These are phyloP conservation scores for Arabidopsis arenosa DNA, from an alignment of 345 rosid genomes.

Conservation along the genomic window DNA sequence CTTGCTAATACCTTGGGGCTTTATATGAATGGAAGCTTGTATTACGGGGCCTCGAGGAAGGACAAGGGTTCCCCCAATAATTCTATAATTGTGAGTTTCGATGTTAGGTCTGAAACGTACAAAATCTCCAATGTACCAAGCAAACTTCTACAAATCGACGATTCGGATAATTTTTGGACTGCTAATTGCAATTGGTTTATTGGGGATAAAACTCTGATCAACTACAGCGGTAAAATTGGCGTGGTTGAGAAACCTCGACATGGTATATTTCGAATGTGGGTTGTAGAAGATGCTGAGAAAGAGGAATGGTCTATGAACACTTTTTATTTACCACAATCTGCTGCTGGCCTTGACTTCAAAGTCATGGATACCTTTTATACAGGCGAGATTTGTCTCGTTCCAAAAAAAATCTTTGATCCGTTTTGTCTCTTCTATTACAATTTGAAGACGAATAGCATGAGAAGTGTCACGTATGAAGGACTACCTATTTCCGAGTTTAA, in stretches of 20 bases:
- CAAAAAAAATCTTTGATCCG: neutral
- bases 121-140: constrained; percentile 11
- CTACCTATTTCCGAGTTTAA: neutral
- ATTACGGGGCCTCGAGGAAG: neutral
- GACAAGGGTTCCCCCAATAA: too few species aligned
- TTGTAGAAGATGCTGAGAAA: neutral
- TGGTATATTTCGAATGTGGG: constrained; percentile 25
- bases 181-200: neutral
- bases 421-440: constrained; percentile 22
- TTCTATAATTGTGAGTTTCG: constrained; percentile 7
- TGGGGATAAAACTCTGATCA: constrained; percentile 2
- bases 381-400: constrained; percentile 22
- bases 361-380: neutral
- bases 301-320: constrained; percentile 5
- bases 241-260: constrained; percentile 28
- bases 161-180: neutral
- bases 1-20: neutral
- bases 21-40: constrained; percentile 20
- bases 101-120: constrained; percentile 22
- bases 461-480: neutral
- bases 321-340: constrained; percentile 2
- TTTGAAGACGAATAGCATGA: constrained; percentile 8
- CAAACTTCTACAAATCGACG: neutral
- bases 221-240: constrained; percentile 13
- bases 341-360: neutral